phyloP scores from a whole-genome alignment of 2,329 filamentous ascomycete genomes.

The Fusarium humuli region DNA sequence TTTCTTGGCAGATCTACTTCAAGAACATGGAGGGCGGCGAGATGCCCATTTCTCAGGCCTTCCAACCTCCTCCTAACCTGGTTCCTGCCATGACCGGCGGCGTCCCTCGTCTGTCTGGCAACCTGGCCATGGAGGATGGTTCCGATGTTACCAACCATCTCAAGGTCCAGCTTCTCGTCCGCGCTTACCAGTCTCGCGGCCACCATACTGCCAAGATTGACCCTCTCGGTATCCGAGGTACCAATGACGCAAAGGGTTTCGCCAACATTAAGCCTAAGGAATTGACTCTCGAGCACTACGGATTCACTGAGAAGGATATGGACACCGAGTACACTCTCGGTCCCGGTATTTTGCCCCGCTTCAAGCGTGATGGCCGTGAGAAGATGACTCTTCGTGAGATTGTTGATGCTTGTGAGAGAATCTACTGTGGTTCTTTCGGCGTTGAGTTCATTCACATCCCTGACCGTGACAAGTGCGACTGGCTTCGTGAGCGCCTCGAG shows the following conservation, averaged over 20 bases:
- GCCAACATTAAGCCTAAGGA: conserved; percentile 92
- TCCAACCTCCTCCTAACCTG: conserved; percentile 93
- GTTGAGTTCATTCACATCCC: conserved; percentile 99
- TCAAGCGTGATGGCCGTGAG: conserved; percentile 86
- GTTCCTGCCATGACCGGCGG: conserved; percentile 84
- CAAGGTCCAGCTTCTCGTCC: conserved; percentile 96
- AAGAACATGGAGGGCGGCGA: conserved; percentile 98
- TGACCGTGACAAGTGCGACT: conserved; percentile 97
- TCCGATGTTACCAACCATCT: conserved; percentile 94
- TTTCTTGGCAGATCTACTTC: conserved; percentile 99
- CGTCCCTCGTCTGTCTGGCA: conserved; percentile 78
- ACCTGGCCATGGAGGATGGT: conserved; percentile 74
- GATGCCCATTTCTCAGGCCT: conserved; percentile 97
- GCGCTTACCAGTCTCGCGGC: conserved; percentile 96
- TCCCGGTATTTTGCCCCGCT: conserved; percentile 93
- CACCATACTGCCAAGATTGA: conserved; percentile 99
- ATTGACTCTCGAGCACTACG: conserved; percentile 91
- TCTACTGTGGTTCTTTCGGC: conserved; percentile 98
- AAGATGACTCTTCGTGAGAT: conserved; percentile 99
- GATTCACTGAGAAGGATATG: conserved; percentile 93
- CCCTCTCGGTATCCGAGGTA: conserved; percentile 89
- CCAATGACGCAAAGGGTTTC: conserved; percentile 72
- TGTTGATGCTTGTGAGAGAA: conserved; percentile 89
- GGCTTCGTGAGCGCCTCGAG: conserved; percentile 95
- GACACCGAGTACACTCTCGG: conserved; percentile 92